These are phyloP conservation scores for Ascochyta pisi DNA, from an alignment of 2,329 filamentous ascomycete genomes.

Conservation along the genomic window DNA sequence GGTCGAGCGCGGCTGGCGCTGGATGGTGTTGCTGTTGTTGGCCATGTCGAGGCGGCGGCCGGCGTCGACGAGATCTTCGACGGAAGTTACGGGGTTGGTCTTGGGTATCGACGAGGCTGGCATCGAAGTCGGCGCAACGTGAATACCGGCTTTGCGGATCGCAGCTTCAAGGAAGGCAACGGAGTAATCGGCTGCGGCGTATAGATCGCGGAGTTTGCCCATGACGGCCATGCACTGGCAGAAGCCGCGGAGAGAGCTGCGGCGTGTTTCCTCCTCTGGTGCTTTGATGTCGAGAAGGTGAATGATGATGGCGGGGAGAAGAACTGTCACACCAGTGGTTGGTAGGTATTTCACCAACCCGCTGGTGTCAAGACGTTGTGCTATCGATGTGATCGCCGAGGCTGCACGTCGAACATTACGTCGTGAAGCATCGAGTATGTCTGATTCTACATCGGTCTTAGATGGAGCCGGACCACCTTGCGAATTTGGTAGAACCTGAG, in stretches of 20 bases:
- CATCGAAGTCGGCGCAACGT: slow-evolving; percentile 60
- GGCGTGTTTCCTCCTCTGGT: slow-evolving; percentile 72
- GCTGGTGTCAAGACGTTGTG: slow-evolving; percentile 74
- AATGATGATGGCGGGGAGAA: slow-evolving; percentile 91
- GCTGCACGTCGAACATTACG: slow-evolving; percentile 84
- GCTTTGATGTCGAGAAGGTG: slow-evolving; percentile 93
- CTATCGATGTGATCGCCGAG: slow-evolving; percentile 83
- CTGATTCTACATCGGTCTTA: slow-evolving; percentile 53
- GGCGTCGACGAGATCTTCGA: slow-evolving; percentile 56
- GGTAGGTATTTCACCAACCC: slow-evolving; percentile 81
- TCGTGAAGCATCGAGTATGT: slow-evolving; percentile 82
- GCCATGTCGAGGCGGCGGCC: slow-evolving; percentile 50
- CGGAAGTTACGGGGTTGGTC: slow-evolving; percentile 46
- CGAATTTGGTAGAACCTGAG: slow-evolving; percentile 82
- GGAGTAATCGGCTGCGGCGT: slow-evolving; percentile 94
- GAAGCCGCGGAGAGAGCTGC: slow-evolving; percentile 79
- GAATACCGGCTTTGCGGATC: slow-evolving; percentile 84
- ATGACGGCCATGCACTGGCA: slow-evolving; percentile 92
- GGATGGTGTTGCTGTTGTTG: slow-evolving; percentile 16
- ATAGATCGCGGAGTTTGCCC: slow-evolving; percentile 84
- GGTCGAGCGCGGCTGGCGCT: slow-evolving; percentile 30
- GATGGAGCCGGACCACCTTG: slow-evolving; percentile 59
- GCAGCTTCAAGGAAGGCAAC: slow-evolving; percentile 93
- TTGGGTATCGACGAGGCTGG: slow-evolving; percentile 33
- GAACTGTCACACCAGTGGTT: slow-evolving; percentile 88